phyloP scores from a whole-genome alignment of 441 rosid species.

The Corymbia citriodora region DNA sequence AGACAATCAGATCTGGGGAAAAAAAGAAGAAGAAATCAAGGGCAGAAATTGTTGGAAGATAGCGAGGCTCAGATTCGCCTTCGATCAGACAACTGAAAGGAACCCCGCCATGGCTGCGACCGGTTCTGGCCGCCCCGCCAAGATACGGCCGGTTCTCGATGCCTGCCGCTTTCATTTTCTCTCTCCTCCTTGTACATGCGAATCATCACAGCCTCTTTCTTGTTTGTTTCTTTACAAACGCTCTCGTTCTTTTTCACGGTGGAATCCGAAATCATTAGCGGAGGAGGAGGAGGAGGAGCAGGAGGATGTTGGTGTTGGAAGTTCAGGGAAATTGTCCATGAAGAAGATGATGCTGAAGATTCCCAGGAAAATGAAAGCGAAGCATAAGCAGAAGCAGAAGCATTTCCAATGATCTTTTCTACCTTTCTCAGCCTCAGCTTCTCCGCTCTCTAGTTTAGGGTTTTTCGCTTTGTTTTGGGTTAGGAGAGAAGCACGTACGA shows the following conservation, averaged over 20 bases:
- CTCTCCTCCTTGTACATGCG: background rate
- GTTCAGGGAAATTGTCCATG: background rate
- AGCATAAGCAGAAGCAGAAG: background rate
- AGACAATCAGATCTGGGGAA: background rate
- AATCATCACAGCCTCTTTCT: background rate
- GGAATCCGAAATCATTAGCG: background rate
- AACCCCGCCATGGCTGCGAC: constrained; percentile 5
- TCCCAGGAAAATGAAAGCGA: background rate
- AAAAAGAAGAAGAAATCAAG: background rate
- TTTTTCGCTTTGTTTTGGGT: background rate
- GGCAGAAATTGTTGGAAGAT: background rate
- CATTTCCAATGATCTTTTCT: background rate
- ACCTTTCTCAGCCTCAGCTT: background rate
- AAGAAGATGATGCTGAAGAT: background rate
- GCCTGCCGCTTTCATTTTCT: background rate
- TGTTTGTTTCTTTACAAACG: background rate
- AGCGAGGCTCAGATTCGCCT: background rate
- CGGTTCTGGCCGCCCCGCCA: background rate
- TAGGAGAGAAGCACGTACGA: background rate
- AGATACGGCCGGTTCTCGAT: background rate
- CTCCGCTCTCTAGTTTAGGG: background rate
- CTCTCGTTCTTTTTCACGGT: background rate
- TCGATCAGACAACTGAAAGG: background rate
- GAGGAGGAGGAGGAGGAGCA: background rate
- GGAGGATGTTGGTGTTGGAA: background rate